Conservation (phyloP, 2,329 filamentous ascomycete genomes). For the Biscogniauxia sp. region DNA sequence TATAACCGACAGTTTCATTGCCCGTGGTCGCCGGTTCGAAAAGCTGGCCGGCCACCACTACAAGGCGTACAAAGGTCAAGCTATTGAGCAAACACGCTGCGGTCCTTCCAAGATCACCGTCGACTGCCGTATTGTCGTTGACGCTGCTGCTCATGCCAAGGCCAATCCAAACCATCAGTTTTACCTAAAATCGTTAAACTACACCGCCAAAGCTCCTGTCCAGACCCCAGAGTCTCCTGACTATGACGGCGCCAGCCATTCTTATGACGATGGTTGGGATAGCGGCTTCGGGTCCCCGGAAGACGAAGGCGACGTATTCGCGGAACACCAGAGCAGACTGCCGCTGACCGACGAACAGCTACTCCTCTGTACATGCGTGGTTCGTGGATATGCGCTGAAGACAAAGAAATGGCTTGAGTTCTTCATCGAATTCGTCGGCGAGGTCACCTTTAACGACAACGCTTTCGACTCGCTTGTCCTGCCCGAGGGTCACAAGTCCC, state of each 20-base stretch:
- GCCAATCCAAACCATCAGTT: not conserved
- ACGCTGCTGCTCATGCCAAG: not conserved
- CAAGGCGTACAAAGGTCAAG: not conserved
- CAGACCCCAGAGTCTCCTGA: not conserved
- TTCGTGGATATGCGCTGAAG: not conserved
- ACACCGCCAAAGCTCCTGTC: not conserved
- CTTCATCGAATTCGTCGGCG: not conserved
- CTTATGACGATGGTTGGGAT: not conserved
- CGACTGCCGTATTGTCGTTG: slow-evolving; percentile 9
- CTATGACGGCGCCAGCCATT: not conserved
- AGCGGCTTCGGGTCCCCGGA: not conserved
- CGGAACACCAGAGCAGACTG: not conserved
- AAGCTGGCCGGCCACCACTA: not conserved
- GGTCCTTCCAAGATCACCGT: not conserved
- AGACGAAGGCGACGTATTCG: not conserved
- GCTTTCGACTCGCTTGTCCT: slow-evolving; percentile 6
- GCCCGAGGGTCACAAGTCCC: slow-evolving; percentile 7
- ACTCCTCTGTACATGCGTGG: not conserved
- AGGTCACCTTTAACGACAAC: not conserved
- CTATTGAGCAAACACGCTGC: not conserved
- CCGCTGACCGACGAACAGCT: not conserved
- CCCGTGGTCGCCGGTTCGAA: not conserved
- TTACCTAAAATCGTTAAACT: slow-evolving; percentile 3
- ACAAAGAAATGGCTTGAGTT: not conserved
- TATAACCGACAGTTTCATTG: not conserved